Evolutionary conservation across 352 stramenopile genomes (phyloP), one percentile per base, ranked within the genome.

Genomic region (Saprolegnia diclina): DNA sequence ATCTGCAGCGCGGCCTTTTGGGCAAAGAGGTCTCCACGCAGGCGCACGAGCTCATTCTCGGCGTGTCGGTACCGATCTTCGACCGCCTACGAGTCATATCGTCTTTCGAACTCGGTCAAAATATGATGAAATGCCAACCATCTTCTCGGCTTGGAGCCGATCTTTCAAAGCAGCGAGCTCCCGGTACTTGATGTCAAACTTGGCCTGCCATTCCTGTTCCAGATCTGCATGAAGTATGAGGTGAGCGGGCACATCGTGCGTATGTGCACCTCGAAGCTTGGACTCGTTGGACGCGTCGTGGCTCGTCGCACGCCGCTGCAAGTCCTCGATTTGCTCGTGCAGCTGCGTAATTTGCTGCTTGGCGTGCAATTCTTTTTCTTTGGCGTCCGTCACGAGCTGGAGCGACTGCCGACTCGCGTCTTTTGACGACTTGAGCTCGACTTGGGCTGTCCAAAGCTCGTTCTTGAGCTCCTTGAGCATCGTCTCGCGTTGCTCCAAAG

Each of bases 121-220:
- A n/a, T 5, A 35, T 35, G 2, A 6, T 35, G 29, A 14, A 16
- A 5, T 22, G 4, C 48, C 1, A n/a, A 64, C 56, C 37, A 88
- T 76, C 24, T 90, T 90, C 64, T 90, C 82, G n/a, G 40, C 63
- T 4, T 82, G 9, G 0, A 88, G 24, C 37, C 79, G 76, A 21
- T 91, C 79, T 70, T 85, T 85, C 1, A 72, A 64, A 21, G 89
- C 77, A 57, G 87, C 74, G 21, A 88, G 50, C 50, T 92, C 85
- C 11, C 80, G 71, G 0, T 86, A 44, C 14, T 77, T 77, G 13
- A 88, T 40, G 21, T 90, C 80, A 32, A 81, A 75, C 1, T 74
- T 75, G 11, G 71, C 67, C 11, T 74, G 75, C 13, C 86, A 52
- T 32, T 89, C 79, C 64, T 85, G 75, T 63, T 92, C 76, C 46